Evolutionary conservation across 495 filamentous ascomycete species (phyloP).

Genomic region (Talaromyces nanjingensis): DNA sequence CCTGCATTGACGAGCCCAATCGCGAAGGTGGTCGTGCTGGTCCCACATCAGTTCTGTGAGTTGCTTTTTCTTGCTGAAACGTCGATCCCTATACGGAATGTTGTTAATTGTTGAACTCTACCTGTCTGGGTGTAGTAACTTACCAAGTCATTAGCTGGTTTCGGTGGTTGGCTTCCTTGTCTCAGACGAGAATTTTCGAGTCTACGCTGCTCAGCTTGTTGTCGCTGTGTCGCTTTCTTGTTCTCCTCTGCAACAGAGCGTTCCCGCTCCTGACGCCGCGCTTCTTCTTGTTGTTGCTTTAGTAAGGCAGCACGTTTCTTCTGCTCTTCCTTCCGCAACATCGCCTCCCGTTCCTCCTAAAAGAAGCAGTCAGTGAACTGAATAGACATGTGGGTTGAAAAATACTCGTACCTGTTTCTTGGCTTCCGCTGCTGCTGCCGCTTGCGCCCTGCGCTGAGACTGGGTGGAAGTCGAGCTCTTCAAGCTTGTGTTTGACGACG

Average conservation of each 20-base stretch:
- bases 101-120: constrained; percentile 8
- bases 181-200: constrained; percentile 60
- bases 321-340: constrained; percentile 69
- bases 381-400: not conserved
- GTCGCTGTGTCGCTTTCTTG: constrained; percentile 59
- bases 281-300: constrained; percentile 41
- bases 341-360: constrained; percentile 68
- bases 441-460: constrained; percentile 51
- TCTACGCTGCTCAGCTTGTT: constrained; percentile 57
- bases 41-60: constrained; percentile 43
- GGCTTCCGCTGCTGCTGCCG: constrained; percentile 60
- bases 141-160: constrained; percentile 33
- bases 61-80: constrained; percentile 36
- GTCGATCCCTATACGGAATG: constrained; percentile 17
- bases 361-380: not conserved
- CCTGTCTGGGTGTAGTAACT: constrained; percentile 8
- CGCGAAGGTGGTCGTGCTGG: constrained; percentile 45
- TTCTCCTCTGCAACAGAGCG: constrained; percentile 45
- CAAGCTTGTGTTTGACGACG: constrained; percentile 58
- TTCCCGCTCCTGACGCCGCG: constrained; percentile 38
- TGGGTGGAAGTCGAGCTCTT: constrained; percentile 59
- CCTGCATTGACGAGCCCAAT: constrained; percentile 43
- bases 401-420: constrained; percentile 54
- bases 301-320: constrained; percentile 51
- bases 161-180: constrained; percentile 38